These are phyloP conservation scores for Colletotrichum falcatum DNA, from an alignment of 2,329 filamentous ascomycete genomes.

Conservation along the genomic window DNA sequence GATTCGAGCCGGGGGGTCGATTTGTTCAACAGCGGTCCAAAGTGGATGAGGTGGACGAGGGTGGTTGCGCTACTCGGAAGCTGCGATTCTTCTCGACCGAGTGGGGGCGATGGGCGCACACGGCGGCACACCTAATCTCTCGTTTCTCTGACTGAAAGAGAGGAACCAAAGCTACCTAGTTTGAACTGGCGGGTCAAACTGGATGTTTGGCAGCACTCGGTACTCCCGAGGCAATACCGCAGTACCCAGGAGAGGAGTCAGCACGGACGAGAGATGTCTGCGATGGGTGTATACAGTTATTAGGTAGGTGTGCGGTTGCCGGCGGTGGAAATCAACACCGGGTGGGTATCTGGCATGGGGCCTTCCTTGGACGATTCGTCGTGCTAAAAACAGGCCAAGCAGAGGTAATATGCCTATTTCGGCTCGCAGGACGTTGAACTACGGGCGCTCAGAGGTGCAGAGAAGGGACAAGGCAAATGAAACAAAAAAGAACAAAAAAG, in stretches of 20 bases:
- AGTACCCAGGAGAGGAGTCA: conserved; percentile 7
- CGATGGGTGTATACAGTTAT: conserved; percentile 22
- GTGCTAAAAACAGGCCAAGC: not conserved
- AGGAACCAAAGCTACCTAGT: conserved; percentile 7
- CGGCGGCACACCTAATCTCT: conserved; percentile 31
- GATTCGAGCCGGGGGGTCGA: conserved; percentile 25
- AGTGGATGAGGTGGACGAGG: conserved; percentile 35
- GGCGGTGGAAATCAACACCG: conserved; percentile 22
- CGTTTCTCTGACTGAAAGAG: conserved; percentile 19
- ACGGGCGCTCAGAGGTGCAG: conserved; percentile 1
- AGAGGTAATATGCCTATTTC: not conserved
- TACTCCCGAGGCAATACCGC: no score
- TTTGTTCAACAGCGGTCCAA: conserved; percentile 26
- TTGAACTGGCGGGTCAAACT: conserved; percentile 12
- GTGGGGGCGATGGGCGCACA: conserved; percentile 23
- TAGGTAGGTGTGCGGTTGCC: conserved; percentile 8
- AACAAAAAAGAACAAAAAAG: not conserved
- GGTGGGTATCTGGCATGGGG: conserved; percentile 28
- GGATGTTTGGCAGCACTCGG: conserved; percentile 20
- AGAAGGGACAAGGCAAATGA: not conserved
- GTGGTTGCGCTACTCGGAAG: conserved; percentile 30
- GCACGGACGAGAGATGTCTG: conserved; percentile 1
- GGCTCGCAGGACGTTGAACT: not conserved
- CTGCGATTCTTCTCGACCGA: conserved; percentile 35
- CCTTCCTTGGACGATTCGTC: conserved; percentile 34